Conservation (phyloP, 148 eudicot genomes). For the Vaccinium myrtillus region DNA sequence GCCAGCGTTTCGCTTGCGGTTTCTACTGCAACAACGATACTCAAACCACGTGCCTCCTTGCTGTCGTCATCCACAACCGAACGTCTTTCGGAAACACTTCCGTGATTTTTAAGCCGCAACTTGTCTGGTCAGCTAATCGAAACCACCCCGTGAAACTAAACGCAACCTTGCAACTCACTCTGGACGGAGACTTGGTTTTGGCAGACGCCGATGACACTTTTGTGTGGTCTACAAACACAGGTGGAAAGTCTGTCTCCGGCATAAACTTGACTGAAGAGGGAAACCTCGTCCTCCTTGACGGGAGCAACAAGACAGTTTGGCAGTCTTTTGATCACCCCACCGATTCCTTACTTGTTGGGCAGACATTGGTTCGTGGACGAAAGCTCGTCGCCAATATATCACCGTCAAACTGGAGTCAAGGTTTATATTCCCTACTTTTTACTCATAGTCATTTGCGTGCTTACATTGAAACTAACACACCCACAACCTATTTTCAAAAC, state of each 20-base stretch:
- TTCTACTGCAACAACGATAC: neutral
- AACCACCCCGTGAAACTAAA: conserved; percentile 17
- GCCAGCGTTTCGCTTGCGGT: neutral
- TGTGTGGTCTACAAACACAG: conserved; percentile 34
- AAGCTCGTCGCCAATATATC: conserved; percentile 24
- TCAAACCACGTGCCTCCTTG: neutral
- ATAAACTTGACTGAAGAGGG: conserved; percentile 28
- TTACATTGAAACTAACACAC: conserved; percentile 13
- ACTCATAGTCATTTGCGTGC: neutral
- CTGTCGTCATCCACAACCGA: neutral
- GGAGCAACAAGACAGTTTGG: neutral
- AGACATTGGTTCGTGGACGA: conserved; percentile 17
- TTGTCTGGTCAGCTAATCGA: conserved; percentile 32
- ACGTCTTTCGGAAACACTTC: neutral
- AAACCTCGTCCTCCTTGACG: conserved; percentile 29
- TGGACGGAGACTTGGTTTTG: conserved; percentile 28
- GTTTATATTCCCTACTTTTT: conserved; percentile 3
- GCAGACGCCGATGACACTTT: conserved; percentile 19
- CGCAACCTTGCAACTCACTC: conserved; percentile 25
- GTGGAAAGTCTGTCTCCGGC: conserved; percentile 24
- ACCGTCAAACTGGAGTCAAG: conserved; percentile 18
- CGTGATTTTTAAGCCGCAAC: neutral
- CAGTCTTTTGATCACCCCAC: conserved; percentile 24
- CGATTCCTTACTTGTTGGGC: conserved; percentile 29
- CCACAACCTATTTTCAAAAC: conserved; percentile 5